Conservation (phyloP, 306 rosid species). For the Ziziphus jujuba region DNA sequence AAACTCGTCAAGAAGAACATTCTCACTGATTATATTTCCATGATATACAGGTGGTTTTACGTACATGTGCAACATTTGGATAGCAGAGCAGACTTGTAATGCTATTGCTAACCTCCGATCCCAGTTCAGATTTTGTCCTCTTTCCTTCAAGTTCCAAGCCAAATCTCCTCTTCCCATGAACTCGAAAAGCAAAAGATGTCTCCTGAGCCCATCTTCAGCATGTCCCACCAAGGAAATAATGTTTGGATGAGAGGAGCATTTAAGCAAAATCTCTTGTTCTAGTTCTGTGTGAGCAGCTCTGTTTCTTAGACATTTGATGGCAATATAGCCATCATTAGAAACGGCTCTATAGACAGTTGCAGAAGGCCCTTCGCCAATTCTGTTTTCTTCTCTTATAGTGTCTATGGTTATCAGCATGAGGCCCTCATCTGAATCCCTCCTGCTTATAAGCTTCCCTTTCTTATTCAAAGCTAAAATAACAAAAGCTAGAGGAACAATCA, state of each 20-base stretch:
- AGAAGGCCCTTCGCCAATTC: slow-evolving; percentile 9
- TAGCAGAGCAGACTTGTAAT: background rate
- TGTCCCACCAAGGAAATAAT: background rate
- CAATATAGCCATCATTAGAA: background rate
- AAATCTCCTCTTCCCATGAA: background rate
- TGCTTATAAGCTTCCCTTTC: background rate
- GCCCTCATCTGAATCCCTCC: background rate
- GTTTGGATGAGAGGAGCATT: slow-evolving; percentile 6
- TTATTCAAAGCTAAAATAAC: background rate
- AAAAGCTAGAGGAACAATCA: background rate
- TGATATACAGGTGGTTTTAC: background rate
- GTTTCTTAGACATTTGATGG: slow-evolving; percentile 1
- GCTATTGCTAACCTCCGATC: slow-evolving; percentile 13
- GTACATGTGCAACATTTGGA: slow-evolving; percentile 16
- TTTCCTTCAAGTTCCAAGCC: slow-evolving; percentile 12
- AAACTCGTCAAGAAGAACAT: background rate
- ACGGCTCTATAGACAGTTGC: slow-evolving; percentile 1
- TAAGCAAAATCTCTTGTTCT: slow-evolving; percentile 1
- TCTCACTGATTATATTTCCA: background rate
- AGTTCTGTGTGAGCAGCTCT: slow-evolving; percentile 3
- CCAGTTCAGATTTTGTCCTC: background rate
- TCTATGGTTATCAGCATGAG: background rate
- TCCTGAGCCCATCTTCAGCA: background rate
- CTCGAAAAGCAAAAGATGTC: background rate
- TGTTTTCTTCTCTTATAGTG: background rate